A percentile compares a stretch with the other conserved stretches of the same genome.
Conservation (phyloP, 306 rosid species). For the Sphenostylis stenocarpa region DNA sequence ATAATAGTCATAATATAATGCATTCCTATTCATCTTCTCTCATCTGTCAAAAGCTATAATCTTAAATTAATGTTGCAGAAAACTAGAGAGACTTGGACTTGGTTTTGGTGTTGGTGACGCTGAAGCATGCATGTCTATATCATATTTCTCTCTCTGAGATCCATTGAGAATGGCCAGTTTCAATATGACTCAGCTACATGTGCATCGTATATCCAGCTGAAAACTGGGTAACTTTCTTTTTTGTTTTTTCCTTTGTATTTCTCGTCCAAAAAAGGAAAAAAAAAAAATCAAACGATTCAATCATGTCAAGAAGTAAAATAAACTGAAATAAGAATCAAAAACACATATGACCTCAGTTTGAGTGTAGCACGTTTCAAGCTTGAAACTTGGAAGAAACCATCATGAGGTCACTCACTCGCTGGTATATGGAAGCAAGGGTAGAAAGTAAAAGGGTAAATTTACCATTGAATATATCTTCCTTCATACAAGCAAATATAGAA, state of each 20-base stretch:
- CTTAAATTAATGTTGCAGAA: slow-evolving; percentile 28
- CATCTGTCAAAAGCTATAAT: not conserved
- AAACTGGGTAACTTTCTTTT: not conserved
- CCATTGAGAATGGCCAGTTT: not conserved
- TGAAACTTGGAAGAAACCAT: slow-evolving; percentile 1
- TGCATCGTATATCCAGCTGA: not conserved
- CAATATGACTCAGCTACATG: not conserved
- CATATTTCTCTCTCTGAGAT: not conserved
- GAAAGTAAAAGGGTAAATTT: not conserved
- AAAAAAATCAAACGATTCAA: not conserved
- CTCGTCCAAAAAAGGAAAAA: not conserved
- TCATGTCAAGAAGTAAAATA: not conserved
- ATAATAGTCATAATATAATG: not conserved
- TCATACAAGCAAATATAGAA: not conserved
- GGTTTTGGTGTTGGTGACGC: slow-evolving; percentile 4
- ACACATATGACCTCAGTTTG: not conserved
- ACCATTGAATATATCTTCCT: not conserved
- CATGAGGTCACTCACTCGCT: not conserved
- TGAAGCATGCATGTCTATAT: slow-evolving; percentile 13
- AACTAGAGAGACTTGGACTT: slow-evolving; percentile 29
- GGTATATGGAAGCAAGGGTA: not conserved
- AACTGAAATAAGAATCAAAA: not conserved
- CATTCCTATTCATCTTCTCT: not conserved
- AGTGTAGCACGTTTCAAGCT: not conserved
- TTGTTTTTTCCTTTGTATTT: not conserved